Conservation (phyloP, 139 green algal genomes). For the Micractinium conductrix region DNA sequence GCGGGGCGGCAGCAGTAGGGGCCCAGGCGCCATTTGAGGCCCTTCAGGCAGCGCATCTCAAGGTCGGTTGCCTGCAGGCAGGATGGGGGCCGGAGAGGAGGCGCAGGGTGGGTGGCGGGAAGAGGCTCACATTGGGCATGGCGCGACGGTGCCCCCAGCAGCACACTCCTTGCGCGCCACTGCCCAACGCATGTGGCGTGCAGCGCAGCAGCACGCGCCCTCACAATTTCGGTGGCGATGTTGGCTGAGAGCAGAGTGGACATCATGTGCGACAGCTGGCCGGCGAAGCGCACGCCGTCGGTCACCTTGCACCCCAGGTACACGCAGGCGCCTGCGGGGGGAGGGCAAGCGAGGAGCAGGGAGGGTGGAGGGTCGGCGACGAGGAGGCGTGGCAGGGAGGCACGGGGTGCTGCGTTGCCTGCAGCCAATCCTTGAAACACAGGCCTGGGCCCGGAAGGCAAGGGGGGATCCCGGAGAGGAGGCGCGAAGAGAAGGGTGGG, state of each 20-base stretch:
- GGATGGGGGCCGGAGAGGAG: neutral
- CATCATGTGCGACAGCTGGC: slow-evolving; percentile 11
- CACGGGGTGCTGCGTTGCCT: too few relatives aligned
- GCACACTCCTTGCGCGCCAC: neutral
- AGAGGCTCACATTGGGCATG: too few relatives aligned
- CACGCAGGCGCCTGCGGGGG: neutral
- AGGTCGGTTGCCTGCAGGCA: neutral
- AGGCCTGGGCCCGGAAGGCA: too few relatives aligned
- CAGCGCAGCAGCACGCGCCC: neutral
- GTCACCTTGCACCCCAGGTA: slow-evolving; percentile 12
- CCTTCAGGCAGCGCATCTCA: neutral
- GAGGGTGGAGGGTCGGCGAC: neutral
- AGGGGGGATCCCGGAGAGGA: neutral
- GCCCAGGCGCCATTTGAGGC: slow-evolving; percentile 19
- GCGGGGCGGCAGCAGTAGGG: slow-evolving; percentile 17
- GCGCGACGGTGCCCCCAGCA: too few relatives aligned
- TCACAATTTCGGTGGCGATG: neutral
- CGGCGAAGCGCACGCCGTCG: neutral
- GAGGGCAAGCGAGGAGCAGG: neutral
- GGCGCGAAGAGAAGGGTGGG: too few relatives aligned
- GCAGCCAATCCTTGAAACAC: too few relatives aligned
- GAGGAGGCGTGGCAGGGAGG: neutral
- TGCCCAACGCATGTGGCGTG: neutral
- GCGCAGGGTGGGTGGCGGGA: neutral
- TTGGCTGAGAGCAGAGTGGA: too few relatives aligned